Base-by-base conservation (phyloP, 1,284 basidiomycete genomes). In the Rhodotorula sp. region DNA sequence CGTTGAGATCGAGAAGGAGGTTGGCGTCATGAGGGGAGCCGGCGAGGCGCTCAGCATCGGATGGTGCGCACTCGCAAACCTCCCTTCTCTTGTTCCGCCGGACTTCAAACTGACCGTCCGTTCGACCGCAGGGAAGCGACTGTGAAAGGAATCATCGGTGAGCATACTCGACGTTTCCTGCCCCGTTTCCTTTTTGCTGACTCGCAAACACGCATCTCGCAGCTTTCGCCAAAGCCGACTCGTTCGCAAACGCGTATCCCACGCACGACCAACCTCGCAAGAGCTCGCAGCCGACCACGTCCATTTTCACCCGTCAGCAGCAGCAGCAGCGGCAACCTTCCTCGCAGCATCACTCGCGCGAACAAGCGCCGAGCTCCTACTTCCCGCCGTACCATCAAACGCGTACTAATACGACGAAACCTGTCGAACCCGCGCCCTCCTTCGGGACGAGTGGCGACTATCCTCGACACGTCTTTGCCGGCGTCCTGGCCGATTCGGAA, bases 71-170 rank as follows among this genome's bases (percentile, higher is more conserved):
- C 26, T 33, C 7, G 10, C 24, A 24, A 10, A 20, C 45, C 37
- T 0, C 8, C 3, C 20, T 2, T 20, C 20, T 7, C 14, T 24
- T 4, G 46, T 12, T 3, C 10, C 18, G 29, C 15, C 24, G 3
- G 24, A 14, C 7, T 33, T 49, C 5, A 44, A 0, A 33, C 22
- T 7, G 18, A 30, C 26, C 18, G 22, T 22, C 8, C 58, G 3
- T 29, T 12, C 37, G 18, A 29, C n/a, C 15, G 20, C 59, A 71
- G 67, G 71, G 71, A 72, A 42, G 71, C 71, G 0, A 53, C 60
- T 8, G 68, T 72, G 33, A 67, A 67, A 15, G 71, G 71, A 2
- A 55, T 66, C 46, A 72, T 72, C 49, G 71, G 71, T 69, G 20
- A 12, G 70, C 26, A 0, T 24, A 1, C 14, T 12, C 37, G 10